Percentiles rank a stretch among this genome's conserved stretches.
These are phyloP conservation scores for Eimeria tenella DNA, from an alignment of 169 alveolate genomes.

Conservation along the genomic window DNA sequence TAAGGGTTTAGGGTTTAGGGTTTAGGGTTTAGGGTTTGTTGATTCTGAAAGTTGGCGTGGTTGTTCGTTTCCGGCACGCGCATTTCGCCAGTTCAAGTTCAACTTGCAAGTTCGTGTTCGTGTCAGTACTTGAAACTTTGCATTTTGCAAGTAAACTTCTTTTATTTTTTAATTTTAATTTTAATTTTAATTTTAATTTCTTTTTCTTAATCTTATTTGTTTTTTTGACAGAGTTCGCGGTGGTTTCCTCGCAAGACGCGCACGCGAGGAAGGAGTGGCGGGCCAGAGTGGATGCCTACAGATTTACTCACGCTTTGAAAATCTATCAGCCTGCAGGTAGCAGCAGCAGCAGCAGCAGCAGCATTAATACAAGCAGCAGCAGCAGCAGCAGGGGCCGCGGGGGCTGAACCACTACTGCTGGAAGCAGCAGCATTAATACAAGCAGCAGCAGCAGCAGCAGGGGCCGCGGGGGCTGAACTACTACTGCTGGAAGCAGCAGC, in stretches of 20 bases:
- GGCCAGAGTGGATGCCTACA: neutral
- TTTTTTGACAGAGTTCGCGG: neutral
- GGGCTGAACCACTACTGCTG: neutral
- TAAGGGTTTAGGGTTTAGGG: neutral
- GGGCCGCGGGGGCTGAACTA: neutral
- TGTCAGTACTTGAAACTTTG: no score
- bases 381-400: neutral
- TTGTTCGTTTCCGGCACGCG: no score
- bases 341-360: neutral
- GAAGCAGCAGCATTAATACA: neutral
- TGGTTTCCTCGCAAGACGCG: neutral
- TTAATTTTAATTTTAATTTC: no score
- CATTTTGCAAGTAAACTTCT: no score
- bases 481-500: neutral
- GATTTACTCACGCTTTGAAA: neutral
- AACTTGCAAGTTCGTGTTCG: no score
- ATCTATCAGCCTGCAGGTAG: neutral
- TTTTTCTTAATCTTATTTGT: neutral
- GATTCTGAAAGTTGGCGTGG: no score
- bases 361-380: neutral
- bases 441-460: neutral
- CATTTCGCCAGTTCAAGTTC: no score
- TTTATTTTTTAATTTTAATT: no score
- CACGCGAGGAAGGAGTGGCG: neutral
- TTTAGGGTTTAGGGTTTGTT: no score